A percentile compares a stretch with the other conserved stretches of the same genome.
Evolutionary conservation across 2,329 filamentous ascomycete genomes (phyloP).

Genomic region (Geosmithia morbida): DNA sequence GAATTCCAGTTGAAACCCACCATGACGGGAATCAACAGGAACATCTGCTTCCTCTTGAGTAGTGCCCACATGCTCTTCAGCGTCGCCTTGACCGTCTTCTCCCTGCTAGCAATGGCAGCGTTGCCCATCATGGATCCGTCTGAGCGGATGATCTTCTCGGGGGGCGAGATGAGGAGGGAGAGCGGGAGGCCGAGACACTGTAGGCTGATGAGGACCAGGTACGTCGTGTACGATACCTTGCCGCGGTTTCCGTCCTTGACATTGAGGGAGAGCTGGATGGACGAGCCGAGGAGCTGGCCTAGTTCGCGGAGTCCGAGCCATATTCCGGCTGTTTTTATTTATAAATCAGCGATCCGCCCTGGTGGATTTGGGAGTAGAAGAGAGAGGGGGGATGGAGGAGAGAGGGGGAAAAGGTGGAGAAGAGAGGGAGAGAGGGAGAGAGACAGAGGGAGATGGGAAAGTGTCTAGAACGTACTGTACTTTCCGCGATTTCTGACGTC

Average conservation of each 20-base stretch:
- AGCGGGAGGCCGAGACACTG: constrained; percentile 12
- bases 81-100: constrained; percentile 21
- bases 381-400: too few relatives aligned
- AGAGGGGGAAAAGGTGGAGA: neutral
- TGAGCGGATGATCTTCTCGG: constrained; percentile 11
- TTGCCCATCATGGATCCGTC: constrained; percentile 10
- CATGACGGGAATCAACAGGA: constrained; percentile 31
- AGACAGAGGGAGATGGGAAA: too few relatives aligned
- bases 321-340: constrained; percentile 22
- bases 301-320: constrained; percentile 38
- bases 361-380: too few relatives aligned
- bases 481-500: constrained; percentile 29
- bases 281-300: constrained; percentile 35
- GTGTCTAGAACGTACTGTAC: constrained; percentile 16
- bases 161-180: constrained; percentile 11
- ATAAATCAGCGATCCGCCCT: accelerated
- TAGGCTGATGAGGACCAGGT: constrained; percentile 13
- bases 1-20: constrained; percentile 29
- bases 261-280: constrained; percentile 32
- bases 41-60: constrained; percentile 26
- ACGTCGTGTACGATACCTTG: constrained; percentile 11
- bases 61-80: constrained; percentile 18
- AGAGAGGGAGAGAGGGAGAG: neutral
- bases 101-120: too few relatives aligned
- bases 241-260: constrained; percentile 17